A percentile compares a stretch with the other conserved stretches of the same genome.
phyloP scores from a whole-genome alignment of 2,329 filamentous ascomycete species.

The Xenoacremonium recifei region DNA sequence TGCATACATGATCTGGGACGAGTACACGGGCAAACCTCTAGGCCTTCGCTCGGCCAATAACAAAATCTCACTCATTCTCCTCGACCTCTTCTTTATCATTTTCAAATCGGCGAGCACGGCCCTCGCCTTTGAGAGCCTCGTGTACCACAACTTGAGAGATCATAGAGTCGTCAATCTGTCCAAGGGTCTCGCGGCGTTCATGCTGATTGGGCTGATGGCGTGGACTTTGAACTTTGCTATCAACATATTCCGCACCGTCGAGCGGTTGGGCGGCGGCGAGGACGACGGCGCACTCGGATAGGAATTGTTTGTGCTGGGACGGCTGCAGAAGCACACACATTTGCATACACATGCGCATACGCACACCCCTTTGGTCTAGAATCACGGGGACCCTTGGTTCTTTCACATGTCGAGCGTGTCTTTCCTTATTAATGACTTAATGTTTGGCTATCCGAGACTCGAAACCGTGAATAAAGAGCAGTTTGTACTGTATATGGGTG shows the following conservation, averaged over 20 bases:
- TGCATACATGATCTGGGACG: slow-evolving; percentile 91
- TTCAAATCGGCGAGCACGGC: slow-evolving; percentile 94
- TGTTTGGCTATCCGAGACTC: too few relatives aligned
- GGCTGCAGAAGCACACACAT: slow-evolving; percentile 13
- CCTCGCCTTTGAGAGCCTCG: slow-evolving; percentile 82
- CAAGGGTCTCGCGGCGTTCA: slow-evolving; percentile 72
- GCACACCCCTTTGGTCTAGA: slow-evolving; percentile 19
- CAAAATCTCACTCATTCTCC: slow-evolving; percentile 85
- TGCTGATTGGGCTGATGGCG: slow-evolving; percentile 79
- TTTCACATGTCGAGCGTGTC: slow-evolving; percentile 13
- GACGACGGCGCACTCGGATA: slow-evolving; percentile 31
- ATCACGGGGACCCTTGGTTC: slow-evolving; percentile 1
- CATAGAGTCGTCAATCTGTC: slow-evolving; percentile 50
- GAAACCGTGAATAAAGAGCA: too few relatives aligned
- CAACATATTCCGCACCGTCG: slow-evolving; percentile 71
- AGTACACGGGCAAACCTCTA: slow-evolving; percentile 91
- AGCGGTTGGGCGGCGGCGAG: slow-evolving; percentile 57
- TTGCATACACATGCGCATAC: slow-evolving; percentile 4
- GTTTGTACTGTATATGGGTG: too few relatives aligned
- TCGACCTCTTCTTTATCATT: slow-evolving; percentile 95
- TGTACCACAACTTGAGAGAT: slow-evolving; percentile 47
- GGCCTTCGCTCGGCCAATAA: slow-evolving; percentile 79
- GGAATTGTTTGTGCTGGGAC: neutral
- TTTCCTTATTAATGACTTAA: slow-evolving; percentile 10
- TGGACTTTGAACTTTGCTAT: slow-evolving; percentile 90